Evolutionary conservation across 179 eudicot species (phyloP).

Genomic region (Actinidia chinensis): DNA sequence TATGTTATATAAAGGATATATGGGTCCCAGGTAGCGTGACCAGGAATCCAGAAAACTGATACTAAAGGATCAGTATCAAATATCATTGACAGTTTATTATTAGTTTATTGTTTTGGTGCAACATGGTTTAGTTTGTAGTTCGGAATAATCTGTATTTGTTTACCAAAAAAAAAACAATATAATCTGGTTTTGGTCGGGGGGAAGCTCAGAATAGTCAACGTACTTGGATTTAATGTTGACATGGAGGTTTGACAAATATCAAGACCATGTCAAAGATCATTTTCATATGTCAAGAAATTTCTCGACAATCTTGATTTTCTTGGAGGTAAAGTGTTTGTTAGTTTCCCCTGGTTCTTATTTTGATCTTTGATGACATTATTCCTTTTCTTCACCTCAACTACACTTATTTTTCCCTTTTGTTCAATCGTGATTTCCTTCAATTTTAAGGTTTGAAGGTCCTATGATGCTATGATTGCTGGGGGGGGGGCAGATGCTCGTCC

Average conservation of each 20-base stretch:
- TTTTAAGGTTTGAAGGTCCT: conserved; percentile 86
- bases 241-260: conserved; percentile 77
- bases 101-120: neutral
- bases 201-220: conserved; percentile 96
- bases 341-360: neutral
- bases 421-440: neutral
- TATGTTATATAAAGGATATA: conserved; percentile 33
- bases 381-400: neutral
- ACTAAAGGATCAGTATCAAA: conserved; percentile 81
- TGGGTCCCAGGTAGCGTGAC: conserved; percentile 84
- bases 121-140: too few relatives aligned
- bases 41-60: conserved; percentile 79
- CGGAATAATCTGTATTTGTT: too few relatives aligned
- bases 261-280: conserved; percentile 63
- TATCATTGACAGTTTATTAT: neutral
- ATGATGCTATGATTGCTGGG: conserved; percentile 98
- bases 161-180: too few relatives aligned
- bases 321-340: conserved; percentile 58
- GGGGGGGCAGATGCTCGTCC: conserved; percentile 99
- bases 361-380: neutral
- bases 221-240: conserved; percentile 83
- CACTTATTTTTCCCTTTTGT: neutral
- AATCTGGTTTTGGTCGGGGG: too few relatives aligned
- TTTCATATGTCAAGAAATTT: conserved; percentile 59
- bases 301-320: conserved; percentile 74